Evolutionary conservation across 306 rosid genomes (phyloP), one percentile per base, ranked within the genome.

Genomic region (Casuarina equisetifolia): DNA sequence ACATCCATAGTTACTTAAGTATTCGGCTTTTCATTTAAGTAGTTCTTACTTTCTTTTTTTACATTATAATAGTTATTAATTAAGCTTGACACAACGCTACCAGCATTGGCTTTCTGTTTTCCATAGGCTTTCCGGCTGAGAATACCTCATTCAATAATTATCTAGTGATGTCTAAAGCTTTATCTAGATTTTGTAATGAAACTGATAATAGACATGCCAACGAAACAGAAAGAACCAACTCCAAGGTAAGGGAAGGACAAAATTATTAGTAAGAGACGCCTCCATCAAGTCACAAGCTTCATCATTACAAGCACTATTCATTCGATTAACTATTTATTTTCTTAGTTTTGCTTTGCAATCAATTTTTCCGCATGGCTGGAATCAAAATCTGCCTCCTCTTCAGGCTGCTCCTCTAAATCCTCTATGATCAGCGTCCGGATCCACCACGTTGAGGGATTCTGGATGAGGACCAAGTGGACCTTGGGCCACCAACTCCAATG

Each of bases 391-490:
- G 2, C 19, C 43, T 61, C 35, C 9, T 17, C 12, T 66, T 66
- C 50, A 66, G n/a, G 49, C 35, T 39, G 17, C 17, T 66, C 71
- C 17, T 25, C 48, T 16, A 63, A 40, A 66, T 66, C 50, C 6
- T 42, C 71, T 3, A 19, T 7, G 81, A 79, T 87, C 88, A 90
- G 74, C 86, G 92, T 55, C 85, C 85, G 0, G 78, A 42, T 52
- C 76, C 59, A 38, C 84, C 78, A 5, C 83, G 88, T 2, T 85
- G 75, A 12, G 85, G 80, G 49, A 25, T 74, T 86, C 89, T 89
- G 57, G 99, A 87, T 36, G 95, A 87, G 32, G 98, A 84, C 99
- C 98, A 92, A 3, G 93, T 70, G 3, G 96, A 73, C 77, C 88
- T 86, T 11, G 96, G 43, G 63, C 87, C 84, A 17, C 88, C 92